Conservation (phyloP, 495 filamentous ascomycete species). For the Neurospora sp. region DNA sequence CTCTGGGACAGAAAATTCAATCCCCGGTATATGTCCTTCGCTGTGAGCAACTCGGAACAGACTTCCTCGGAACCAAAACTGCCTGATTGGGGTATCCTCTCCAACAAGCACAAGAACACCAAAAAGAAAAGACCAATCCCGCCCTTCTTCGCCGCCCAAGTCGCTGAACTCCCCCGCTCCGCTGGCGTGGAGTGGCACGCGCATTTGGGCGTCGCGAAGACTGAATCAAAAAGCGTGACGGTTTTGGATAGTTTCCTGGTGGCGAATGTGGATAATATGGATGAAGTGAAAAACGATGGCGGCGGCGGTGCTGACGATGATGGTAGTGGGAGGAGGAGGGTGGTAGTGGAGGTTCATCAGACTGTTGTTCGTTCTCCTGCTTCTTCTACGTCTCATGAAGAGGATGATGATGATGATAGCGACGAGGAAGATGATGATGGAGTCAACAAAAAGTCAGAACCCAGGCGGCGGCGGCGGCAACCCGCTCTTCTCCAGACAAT, state of each 20-base stretch:
- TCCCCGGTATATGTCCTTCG: conserved; percentile 22
- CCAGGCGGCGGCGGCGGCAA: not conserved
- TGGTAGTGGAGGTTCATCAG: conserved; percentile 1
- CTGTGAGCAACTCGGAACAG: conserved; percentile 2
- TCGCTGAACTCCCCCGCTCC: conserved; percentile 18
- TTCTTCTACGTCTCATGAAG: not conserved
- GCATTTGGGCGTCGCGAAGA: conserved; percentile 15
- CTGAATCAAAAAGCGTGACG: not conserved
- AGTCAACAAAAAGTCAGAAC: not conserved
- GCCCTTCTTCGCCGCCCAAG: conserved; percentile 62
- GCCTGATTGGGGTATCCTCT: conserved; percentile 28
- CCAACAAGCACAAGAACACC: conserved; percentile 6
- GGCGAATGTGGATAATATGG: not conserved
- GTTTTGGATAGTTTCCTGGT: not conserved
- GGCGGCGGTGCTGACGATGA: not conserved
- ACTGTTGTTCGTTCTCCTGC: conserved; percentile 2
- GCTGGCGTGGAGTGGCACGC: conserved; percentile 27
- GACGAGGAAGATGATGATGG: not conserved
- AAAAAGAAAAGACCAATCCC: conserved; percentile 27
- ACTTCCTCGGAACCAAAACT: conserved; percentile 7
- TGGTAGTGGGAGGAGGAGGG: not conserved
- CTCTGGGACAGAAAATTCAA: conserved; percentile 63
- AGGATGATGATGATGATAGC: not conserved
- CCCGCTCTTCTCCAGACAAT: conserved; percentile 13
- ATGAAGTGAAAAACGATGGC: not conserved